Conservation (phyloP, 495 filamentous ascomycete genomes). For the Podospora australis region DNA sequence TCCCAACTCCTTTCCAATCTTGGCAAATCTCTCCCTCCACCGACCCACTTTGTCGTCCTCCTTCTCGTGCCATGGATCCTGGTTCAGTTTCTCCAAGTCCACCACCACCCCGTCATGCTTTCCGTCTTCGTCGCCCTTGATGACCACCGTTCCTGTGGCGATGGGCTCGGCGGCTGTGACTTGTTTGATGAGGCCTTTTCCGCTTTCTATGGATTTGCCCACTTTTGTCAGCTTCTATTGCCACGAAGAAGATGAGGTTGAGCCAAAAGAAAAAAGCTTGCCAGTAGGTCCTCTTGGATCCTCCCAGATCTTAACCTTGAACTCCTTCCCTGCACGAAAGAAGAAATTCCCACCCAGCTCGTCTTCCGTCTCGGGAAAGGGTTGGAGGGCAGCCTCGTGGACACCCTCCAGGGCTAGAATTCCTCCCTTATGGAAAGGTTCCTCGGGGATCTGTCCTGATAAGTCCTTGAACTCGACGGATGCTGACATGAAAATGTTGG, state of each 20-base stretch:
- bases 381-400: conserved; percentile 11
- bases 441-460: not conserved
- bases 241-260: not conserved
- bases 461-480: not conserved
- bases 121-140: conserved; percentile 2
- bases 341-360: conserved; percentile 1
- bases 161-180: not conserved
- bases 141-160: conserved; percentile 2
- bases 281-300: not conserved
- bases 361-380: conserved; percentile 3
- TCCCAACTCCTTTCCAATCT: conserved; percentile 8
- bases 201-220: not conserved
- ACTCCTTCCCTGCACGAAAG: conserved; percentile 6
- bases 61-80: conserved; percentile 11
- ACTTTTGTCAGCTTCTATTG: not conserved
- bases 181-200: not conserved
- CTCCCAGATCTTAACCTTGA: conserved; percentile 6
- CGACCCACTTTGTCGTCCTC: conserved; percentile 4
- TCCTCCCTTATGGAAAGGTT: not conserved
- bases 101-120: conserved; percentile 5
- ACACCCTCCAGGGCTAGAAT: not conserved
- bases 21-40: conserved; percentile 12
- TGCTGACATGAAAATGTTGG: conserved; percentile 1
- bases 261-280: not conserved
- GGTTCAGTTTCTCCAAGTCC: conserved; percentile 13